Evolutionary conservation across 75 land plant species (phyloP), one percentile per base, ranked within the genome.

Genomic region (Picea glauca): DNA sequence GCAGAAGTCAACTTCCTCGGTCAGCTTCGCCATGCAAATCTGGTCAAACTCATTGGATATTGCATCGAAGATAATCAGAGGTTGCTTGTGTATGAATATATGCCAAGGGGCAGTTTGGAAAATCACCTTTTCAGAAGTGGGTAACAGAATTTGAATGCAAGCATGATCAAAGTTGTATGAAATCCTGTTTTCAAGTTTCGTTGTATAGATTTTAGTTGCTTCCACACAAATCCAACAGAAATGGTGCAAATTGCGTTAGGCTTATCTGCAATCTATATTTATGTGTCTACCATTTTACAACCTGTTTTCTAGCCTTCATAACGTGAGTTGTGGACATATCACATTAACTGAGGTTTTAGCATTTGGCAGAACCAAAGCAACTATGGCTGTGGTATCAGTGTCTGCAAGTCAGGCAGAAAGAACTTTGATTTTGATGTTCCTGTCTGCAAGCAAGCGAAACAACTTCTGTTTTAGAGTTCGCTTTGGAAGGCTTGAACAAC

Each of bases 1-100:
- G 87, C 86, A 67, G 87, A 85, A 60, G 87, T 85, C 13, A 86
- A 85, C 72, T 83, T 85, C 50, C 87, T 85, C 17, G 82, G 87
- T 11, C 62, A 79, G 46, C 85, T 85, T 81, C 76, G 79, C 15
- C 76, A 79, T 35, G 82, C 87, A 6, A 85, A 79, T 70, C 58
- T 85, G 60, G 87, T 87, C 43, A 85, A 85, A 76, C 80, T 87
- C 17, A 78, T 87, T 63, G 88, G 88, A 13, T 87, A 81, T 54
- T 87, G 88, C 74, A 80, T 74, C 5, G 82, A 80, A 80, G 82
- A 80, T 75, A 83, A 83, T 62, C 82, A 83, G 31, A 73, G 84
- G 64, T 59, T 83, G 20, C 84, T 83, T 13, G 78, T 83, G 4
- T 83, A 83, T 83, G 84, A 79, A 78, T 81, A 50, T 58, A 83